These are phyloP conservation scores for Dipodascus geniculatus DNA, from an alignment of 805 yeast species.

Conservation along the genomic window DNA sequence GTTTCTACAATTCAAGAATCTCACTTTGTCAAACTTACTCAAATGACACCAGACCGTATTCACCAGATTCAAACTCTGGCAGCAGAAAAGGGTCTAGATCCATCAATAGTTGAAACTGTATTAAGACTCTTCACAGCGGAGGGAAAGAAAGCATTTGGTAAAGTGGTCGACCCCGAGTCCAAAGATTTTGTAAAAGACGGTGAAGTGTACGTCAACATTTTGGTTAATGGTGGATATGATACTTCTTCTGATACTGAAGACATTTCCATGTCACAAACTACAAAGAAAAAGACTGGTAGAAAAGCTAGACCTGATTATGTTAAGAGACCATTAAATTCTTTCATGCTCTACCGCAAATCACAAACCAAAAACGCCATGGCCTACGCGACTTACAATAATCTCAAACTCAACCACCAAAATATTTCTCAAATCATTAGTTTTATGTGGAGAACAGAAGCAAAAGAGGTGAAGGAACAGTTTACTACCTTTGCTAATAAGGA, in stretches of 20 bases:
- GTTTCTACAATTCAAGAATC: background rate
- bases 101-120: conserved; percentile 18
- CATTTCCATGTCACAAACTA: conserved; percentile 5
- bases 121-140: conserved; percentile 13
- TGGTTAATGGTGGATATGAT: conserved; percentile 13
- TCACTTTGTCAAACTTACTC: conserved; percentile 18
- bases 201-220: conserved; percentile 17
- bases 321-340: conserved; percentile 37
- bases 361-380: conserved; percentile 32
- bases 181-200: conserved; percentile 14
- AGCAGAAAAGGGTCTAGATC: conserved; percentile 17
- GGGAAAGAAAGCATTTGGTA: conserved; percentile 5
- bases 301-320: conserved; percentile 20
- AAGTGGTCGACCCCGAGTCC: conserved; percentile 13
- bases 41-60: conserved; percentile 17
- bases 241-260: conserved; percentile 8
- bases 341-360: conserved; percentile 35
- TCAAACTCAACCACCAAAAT: conserved; percentile 31
- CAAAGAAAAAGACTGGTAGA: conserved; percentile 12
- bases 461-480: conserved; percentile 28
- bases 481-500: conserved; percentile 30
- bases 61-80: conserved; percentile 19
- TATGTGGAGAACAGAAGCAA: conserved; percentile 34
- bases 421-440: conserved; percentile 33
- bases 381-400: conserved; percentile 18